Base-by-base conservation (phyloP, 1,284 basidiomycete genomes). In the Sporisorium scitamineum region DNA sequence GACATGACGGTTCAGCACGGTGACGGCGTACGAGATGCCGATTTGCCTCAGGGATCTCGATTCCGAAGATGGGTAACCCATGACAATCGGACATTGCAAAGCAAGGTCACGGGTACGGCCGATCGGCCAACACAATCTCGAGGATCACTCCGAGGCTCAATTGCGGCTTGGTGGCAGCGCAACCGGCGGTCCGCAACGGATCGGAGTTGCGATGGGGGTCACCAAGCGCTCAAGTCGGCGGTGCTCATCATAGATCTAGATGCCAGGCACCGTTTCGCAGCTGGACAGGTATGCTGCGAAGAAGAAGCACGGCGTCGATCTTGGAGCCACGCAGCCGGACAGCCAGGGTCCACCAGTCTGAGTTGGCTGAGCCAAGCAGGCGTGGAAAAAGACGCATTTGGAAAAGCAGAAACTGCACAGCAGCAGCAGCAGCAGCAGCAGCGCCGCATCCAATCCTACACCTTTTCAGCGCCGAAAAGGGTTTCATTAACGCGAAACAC, bases 321-420 rank as follows among this genome's bases (percentile, higher is more conserved):
- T 26, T 26, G 53, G 53, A 52, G 34, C 47, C 27, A 56, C 39
- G 56, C 31, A 37, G 24, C 22, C 13, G 14, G 18, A 24, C 47
- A 41, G n/a, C 18, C 52, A 58, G 58, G 63, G 56, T 62, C 55
- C 62, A 57, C 14, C n/a, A 16, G 22, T 7, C 20, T n/a, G 11
- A 51, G 16, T 9, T 48, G 20, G 54, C 29, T 27, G 27, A 47
- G 48, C 18, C 54, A n/a, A 53, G 47, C 54, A 9, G 20, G 20
- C 24, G n/a, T 34, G 29, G 27, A 42, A 29, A 55, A 27, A 48
- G 61, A 70, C 58, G 69, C 58, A 66, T 71, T 59, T n/a, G 69
- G 62, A 66, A 66, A 34, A 56, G 50, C 39, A 5, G 8, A 16
- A 51, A 52, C n/a, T n/a, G n/a, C n/a, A 13, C 26, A 20, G 27